phyloP scores from a whole-genome alignment of 2,329 filamentous ascomycete species.

The Penicillium sp. region DNA sequence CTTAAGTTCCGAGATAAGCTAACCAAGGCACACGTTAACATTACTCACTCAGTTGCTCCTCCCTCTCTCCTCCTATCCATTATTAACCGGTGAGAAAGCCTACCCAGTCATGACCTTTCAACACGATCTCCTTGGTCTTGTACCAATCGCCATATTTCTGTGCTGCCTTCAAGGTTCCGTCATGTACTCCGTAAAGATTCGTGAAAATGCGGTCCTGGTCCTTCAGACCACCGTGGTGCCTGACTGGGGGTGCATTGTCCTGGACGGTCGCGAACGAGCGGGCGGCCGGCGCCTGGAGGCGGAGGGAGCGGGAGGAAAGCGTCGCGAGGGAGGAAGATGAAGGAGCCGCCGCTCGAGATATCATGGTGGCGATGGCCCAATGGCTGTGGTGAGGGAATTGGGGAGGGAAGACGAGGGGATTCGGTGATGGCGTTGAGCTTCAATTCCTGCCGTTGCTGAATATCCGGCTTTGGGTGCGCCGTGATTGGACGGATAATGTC shows the following conservation, averaged over 20 bases:
- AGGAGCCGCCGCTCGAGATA: conserved; percentile 52
- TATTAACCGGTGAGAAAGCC: conserved; percentile 15
- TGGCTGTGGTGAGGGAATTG: conserved; percentile 32
- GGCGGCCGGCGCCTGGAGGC: conserved; percentile 44
- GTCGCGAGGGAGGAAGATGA: conserved; percentile 46
- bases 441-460: conserved; percentile 46
- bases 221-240: conserved; percentile 81
- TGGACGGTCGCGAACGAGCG: conserved; percentile 83
- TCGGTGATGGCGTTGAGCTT: conserved; percentile 34
- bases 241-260: conserved; percentile 64
- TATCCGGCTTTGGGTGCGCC: conserved; percentile 42
- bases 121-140: conserved; percentile 97
- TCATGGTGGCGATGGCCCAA: conserved; percentile 48
- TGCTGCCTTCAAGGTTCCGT: conserved; percentile 86
- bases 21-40: conserved; percentile 32
- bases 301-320: conserved; percentile 47
- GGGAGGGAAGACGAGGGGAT: conserved; percentile 29
- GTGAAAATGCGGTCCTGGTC: conserved; percentile 99
- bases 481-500: conserved; percentile 39
- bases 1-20: conserved; percentile 98
- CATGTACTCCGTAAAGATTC: conserved; percentile 94
- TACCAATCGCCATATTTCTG: conserved; percentile 99
- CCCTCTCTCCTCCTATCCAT: neutral
- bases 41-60: conserved; percentile 3
- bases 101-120: conserved; percentile 96